Evolutionary conservation across 495 filamentous ascomycete species (phyloP).

Genomic region (Massariosphaeria phaeospora): DNA sequence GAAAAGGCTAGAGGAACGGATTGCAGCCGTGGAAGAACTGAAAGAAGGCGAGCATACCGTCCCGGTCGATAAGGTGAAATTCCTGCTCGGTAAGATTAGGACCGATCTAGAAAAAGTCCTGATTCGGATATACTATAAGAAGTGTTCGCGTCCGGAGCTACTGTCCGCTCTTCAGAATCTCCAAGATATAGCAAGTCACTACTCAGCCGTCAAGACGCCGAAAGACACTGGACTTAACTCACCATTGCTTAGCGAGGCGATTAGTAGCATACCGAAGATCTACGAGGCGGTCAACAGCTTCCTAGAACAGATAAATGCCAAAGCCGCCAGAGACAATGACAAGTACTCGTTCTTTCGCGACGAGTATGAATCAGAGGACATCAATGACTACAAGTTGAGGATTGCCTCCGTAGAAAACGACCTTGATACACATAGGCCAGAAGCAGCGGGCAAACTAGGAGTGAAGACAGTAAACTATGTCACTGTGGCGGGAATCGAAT

Average conservation of each 20-base stretch:
- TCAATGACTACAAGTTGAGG: slow-evolving; percentile 80
- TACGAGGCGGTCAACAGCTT: slow-evolving; percentile 61
- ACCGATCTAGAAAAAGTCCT: slow-evolving; percentile 86
- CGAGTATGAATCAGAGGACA: slow-evolving; percentile 76
- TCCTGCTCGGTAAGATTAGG: slow-evolving; percentile 63
- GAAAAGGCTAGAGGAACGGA: slow-evolving; percentile 69
- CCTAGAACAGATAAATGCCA: slow-evolving; percentile 77
- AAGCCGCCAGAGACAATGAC: slow-evolving; percentile 80
- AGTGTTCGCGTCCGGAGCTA: slow-evolving; percentile 86
- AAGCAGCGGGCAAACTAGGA: slow-evolving; percentile 62
- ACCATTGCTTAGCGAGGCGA: slow-evolving; percentile 61
- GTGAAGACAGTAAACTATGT: slow-evolving; percentile 70
- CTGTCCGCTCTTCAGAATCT: slow-evolving; percentile 78
- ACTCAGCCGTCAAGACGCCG: slow-evolving; percentile 57
- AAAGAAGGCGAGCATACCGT: slow-evolving; percentile 58
- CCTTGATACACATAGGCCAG: slow-evolving; percentile 66
- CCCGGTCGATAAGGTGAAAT: slow-evolving; percentile 66
- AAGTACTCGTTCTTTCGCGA: slow-evolving; percentile 93
- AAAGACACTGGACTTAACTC: slow-evolving; percentile 72
- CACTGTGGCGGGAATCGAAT: slow-evolving; percentile 85
- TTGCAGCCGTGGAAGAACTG: slow-evolving; percentile 84
- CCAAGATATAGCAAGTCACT: slow-evolving; percentile 73
- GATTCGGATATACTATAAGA: slow-evolving; percentile 85
- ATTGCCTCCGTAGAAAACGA: slow-evolving; percentile 88
- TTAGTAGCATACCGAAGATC: slow-evolving; percentile 74